Evolutionary conservation across 371 early-diverging fungal species (phyloP).

Genomic region (Dentiscutata heterogama): DNA sequence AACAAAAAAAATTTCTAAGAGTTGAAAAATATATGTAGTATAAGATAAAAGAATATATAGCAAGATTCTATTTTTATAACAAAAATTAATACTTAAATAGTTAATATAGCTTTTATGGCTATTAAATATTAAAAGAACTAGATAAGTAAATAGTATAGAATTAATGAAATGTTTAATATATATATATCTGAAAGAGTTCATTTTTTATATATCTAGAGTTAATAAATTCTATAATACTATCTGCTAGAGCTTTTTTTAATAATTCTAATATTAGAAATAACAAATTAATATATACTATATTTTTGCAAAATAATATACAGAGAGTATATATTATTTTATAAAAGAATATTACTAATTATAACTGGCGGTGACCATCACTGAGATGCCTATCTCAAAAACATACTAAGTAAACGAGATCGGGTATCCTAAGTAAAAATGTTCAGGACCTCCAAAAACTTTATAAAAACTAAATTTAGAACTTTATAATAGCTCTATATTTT

Average conservation of each 20-base stretch:
- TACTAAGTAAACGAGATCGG: too few species aligned
- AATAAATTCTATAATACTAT: background rate
- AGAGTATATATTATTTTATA: too few species aligned
- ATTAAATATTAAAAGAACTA: constrained; percentile 5
- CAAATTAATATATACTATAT: too few species aligned
- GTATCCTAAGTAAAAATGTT: too few species aligned
- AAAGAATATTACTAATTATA: too few species aligned
- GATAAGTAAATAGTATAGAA: background rate
- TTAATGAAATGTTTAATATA: constrained; percentile 20
- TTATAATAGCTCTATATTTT: too few species aligned
- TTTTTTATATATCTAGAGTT: background rate
- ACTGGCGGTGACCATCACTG: too few species aligned
- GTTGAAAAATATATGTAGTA: background rate
- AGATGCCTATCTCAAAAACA: too few species aligned
- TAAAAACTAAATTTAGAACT: too few species aligned
- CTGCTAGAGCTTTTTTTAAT: background rate
- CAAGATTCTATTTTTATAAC: background rate
- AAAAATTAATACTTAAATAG: too few species aligned
- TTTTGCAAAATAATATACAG: too few species aligned
- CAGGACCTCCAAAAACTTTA: too few species aligned
- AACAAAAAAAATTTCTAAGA: background rate
- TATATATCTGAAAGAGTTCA: background rate
- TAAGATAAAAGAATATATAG: background rate
- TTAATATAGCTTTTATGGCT: background rate
- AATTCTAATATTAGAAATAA: background rate